These are phyloP conservation scores for Neofusicoccum sp. DNA, from an alignment of 2,329 filamentous ascomycete genomes.

Conservation along the genomic window DNA sequence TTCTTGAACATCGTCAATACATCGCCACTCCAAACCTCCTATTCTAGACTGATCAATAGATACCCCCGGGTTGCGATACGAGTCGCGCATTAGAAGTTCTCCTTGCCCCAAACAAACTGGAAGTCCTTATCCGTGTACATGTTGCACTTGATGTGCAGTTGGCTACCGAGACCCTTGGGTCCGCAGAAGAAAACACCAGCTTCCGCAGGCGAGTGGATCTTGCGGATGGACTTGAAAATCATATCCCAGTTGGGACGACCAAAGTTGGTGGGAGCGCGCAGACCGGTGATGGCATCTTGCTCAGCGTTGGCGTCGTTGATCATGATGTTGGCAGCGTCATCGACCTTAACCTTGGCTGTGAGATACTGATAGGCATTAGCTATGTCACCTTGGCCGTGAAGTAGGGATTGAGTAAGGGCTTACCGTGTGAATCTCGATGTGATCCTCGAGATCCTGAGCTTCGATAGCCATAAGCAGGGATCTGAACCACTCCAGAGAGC, in stretches of 20 bases:
- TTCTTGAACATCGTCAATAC: background rate
- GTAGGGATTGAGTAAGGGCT: conserved; percentile 28
- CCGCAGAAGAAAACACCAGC: conserved; percentile 72
- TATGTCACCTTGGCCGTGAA: background rate
- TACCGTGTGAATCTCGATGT: conserved; percentile 83
- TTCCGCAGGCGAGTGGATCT: conserved; percentile 57
- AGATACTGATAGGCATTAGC: conserved; percentile 59
- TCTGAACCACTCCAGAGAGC: conserved; percentile 87
- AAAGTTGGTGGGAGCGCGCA: conserved; percentile 82
- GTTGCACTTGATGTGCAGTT: conserved; percentile 81
- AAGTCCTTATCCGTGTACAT: conserved; percentile 82
- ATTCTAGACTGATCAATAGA: background rate
- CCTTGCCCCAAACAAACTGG: conserved; percentile 69
- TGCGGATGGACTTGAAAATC: conserved; percentile 82
- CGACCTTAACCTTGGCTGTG: conserved; percentile 82
- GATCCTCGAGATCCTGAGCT: conserved; percentile 78
- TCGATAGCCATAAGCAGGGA: conserved; percentile 83
- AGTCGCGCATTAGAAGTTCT: conserved; percentile 59
- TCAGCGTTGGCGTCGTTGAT: conserved; percentile 86
- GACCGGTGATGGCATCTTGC: conserved; percentile 80
- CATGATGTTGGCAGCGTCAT: conserved; percentile 90
- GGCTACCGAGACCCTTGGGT: conserved; percentile 75
- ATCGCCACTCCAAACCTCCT: background rate
- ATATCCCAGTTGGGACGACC: conserved; percentile 88
- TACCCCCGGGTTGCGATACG: background rate